These are phyloP conservation scores for Dactylis glomerata DNA, from an alignment of 176 grass and related monocot genomes.

Conservation along the genomic window DNA sequence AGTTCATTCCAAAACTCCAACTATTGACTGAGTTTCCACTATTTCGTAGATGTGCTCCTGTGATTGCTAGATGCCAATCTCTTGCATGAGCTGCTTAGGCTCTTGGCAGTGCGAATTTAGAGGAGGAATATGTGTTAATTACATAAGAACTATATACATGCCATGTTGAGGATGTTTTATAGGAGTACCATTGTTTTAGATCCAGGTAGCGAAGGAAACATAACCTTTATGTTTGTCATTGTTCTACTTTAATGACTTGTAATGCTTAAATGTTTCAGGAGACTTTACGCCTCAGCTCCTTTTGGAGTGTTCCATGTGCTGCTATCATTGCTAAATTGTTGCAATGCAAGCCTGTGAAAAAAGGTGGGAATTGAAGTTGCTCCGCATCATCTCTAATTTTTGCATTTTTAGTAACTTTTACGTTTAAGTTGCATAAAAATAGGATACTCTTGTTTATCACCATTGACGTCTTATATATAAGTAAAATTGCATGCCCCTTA, in stretches of 20 bases:
- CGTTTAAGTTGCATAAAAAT: background rate
- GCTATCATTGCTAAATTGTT: conserved; percentile 50
- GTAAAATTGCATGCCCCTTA: background rate
- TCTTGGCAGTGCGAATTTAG: background rate
- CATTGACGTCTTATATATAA: background rate
- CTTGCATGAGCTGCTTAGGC: background rate
- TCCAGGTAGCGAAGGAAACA: background rate
- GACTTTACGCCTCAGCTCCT: conserved; percentile 37
- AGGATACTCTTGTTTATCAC: background rate
- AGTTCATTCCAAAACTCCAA: background rate
- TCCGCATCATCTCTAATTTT: background rate
- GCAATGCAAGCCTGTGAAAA: conserved; percentile 59
- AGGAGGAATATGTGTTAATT: background rate
- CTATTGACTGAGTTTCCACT: background rate
- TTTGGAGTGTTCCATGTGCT: conserved; percentile 53
- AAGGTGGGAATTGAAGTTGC: conserved; percentile 38
- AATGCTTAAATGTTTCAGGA: conserved; percentile 54
- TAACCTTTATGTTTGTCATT: background rate
- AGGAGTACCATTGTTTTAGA: background rate
- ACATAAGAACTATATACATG: background rate
- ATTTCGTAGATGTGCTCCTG: background rate
- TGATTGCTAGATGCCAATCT: background rate
- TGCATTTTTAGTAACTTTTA: background rate
- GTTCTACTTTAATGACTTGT: background rate
- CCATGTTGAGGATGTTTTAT: background rate